A percentile compares a stretch with the other conserved stretches of the same genome.
phyloP scores from a whole-genome alignment of 192 early-diverging fungal species.

The Coemansia sp. region DNA sequence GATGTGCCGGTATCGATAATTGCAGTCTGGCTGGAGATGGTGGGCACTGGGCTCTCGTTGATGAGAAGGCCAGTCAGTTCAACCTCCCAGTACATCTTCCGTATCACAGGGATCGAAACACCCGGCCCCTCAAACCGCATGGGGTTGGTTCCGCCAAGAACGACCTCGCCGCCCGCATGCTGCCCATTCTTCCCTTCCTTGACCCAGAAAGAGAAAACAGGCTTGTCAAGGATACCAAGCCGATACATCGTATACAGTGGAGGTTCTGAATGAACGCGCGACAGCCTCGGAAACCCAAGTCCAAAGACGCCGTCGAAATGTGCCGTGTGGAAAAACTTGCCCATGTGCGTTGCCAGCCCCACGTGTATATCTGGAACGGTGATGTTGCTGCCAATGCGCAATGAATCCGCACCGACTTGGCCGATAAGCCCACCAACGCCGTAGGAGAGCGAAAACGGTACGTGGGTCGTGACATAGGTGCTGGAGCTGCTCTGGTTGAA shows the following conservation, averaged over 20 bases:
- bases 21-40: conserved; percentile 47
- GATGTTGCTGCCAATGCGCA: conserved; percentile 51
- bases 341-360: conserved; percentile 56
- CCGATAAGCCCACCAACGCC: conserved; percentile 60
- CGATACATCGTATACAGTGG: conserved; percentile 43
- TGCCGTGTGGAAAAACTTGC: conserved; percentile 49
- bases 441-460: conserved; percentile 56
- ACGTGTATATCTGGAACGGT: conserved; percentile 47
- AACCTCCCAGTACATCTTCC: conserved; percentile 61
- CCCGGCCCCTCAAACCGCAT: conserved; percentile 45
- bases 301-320: conserved; percentile 66
- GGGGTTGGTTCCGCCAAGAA: conserved; percentile 42
- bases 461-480: conserved; percentile 43
- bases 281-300: conserved; percentile 56
- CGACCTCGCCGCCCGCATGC: conserved; percentile 52
- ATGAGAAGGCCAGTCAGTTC: conserved; percentile 50
- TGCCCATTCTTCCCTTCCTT: conserved; percentile 40
- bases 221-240: conserved; percentile 38
- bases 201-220: conserved; percentile 52
- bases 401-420: conserved; percentile 54
- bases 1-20: conserved; percentile 66
- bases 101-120: conserved; percentile 55
- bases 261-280: conserved; percentile 50
- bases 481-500: conserved; percentile 53
- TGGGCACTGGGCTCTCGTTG: conserved; percentile 24